These are phyloP conservation scores for Fusarium vanettenii DNA, from an alignment of 2,329 filamentous ascomycete genomes.

Conservation along the genomic window DNA sequence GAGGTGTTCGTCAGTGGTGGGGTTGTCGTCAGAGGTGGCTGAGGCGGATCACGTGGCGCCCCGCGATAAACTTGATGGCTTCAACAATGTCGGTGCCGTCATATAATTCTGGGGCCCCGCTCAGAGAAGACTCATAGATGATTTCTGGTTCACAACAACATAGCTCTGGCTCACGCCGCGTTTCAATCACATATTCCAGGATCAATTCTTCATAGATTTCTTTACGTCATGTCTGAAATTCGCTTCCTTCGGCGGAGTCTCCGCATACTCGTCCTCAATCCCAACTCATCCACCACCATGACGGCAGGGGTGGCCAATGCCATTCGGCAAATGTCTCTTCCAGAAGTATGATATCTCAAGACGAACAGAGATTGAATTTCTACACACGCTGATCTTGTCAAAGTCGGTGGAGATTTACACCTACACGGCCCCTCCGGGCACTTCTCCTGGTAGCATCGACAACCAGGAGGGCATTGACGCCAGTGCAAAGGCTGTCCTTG, in stretches of 20 bases:
- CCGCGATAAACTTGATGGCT: conserved; percentile 20
- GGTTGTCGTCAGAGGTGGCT: conserved; percentile 54
- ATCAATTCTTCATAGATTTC: neutral
- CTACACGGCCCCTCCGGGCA: conserved; percentile 71
- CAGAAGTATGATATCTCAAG: conserved; percentile 35
- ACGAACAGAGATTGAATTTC: neutral
- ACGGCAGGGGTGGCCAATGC: conserved; percentile 70
- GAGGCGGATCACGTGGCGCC: conserved; percentile 53
- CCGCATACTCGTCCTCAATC: conserved; percentile 78
- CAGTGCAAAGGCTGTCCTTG: conserved; percentile 72
- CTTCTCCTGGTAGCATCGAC: conserved; percentile 81
- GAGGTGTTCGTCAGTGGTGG: conserved; percentile 50
- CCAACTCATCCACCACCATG: conserved; percentile 81
- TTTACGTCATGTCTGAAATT: conserved; percentile 35
- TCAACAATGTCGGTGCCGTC: conserved; percentile 1
- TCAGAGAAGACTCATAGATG: conserved; percentile 1
- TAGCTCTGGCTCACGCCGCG: neutral
- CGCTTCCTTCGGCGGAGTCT: conserved; percentile 30
- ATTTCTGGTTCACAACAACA: neutral
- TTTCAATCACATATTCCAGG: neutral
- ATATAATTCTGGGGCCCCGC: conserved; percentile 14
- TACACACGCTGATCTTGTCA: conserved; percentile 29
- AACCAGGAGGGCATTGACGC: conserved; percentile 73
- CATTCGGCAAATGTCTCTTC: conserved; percentile 54
- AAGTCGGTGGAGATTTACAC: conserved; percentile 64